Evolutionary conservation across 768 basidiomycete genomes (phyloP).

Genomic region (Hypholoma sublateritium): DNA sequence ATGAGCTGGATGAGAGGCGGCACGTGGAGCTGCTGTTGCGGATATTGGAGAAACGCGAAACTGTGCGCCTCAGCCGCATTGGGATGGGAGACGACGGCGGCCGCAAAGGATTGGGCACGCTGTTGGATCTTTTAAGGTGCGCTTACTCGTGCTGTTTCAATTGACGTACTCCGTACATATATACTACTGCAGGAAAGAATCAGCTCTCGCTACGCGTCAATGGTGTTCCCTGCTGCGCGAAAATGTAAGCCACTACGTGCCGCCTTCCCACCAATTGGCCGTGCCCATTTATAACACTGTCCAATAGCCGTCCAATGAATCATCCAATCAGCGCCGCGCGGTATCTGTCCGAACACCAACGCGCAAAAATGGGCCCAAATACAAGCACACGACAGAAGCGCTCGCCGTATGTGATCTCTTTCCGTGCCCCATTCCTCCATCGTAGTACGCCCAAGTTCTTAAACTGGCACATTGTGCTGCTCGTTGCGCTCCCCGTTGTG

Average conservation of each 20-base stretch:
- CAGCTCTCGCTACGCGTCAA: background rate
- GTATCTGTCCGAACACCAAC: background rate
- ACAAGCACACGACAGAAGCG: conserved; percentile 16
- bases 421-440: background rate
- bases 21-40: conserved; percentile 20
- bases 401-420: conserved; percentile 22
- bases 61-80: conserved; percentile 23
- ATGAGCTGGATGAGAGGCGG: conserved; percentile 10
- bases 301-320: no score
- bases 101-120: conserved; percentile 11
- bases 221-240: background rate
- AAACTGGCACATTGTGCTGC: no score
- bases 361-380: conserved; percentile 2
- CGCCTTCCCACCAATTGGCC: background rate
- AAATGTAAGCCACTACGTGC: background rate
- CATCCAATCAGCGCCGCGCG: no score
- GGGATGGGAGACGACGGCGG: conserved; percentile 5
- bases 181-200: conserved; percentile 3
- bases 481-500: no score
- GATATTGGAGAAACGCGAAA: conserved; percentile 25
- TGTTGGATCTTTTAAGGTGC: conserved; percentile 17
- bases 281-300: background rate
- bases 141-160: background rate
- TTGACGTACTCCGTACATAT: background rate
- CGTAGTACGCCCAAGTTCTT: background rate